Percentiles rank a stretch among this genome's conserved stretches.
Evolutionary conservation across 257 asterid genomes (phyloP).

Genomic region (Gentiana straminea): DNA sequence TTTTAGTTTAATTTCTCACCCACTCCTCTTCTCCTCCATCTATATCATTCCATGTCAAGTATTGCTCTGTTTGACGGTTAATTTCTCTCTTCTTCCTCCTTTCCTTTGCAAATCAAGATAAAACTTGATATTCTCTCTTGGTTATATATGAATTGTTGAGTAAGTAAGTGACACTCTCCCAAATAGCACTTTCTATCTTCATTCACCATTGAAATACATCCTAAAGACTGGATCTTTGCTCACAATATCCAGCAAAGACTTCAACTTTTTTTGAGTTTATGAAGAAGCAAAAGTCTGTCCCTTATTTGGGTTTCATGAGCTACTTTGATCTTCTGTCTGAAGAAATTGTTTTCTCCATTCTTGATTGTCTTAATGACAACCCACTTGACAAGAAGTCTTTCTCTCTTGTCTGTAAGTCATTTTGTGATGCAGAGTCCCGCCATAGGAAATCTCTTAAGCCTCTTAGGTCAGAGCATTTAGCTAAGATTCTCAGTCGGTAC

Average conservation of each 20-base stretch:
- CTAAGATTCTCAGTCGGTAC: constrained; percentile 38
- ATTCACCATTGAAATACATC: not conserved
- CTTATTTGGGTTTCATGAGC: constrained; percentile 19
- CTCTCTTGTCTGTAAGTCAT: constrained; percentile 66
- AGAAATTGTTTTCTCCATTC: constrained; percentile 53
- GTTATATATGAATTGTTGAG: too few species aligned
- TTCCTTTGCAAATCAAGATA: not conserved
- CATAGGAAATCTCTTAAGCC: constrained; percentile 62
- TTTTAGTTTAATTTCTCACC: not conserved
- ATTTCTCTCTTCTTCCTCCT: constrained; percentile 7
- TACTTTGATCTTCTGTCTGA: constrained; percentile 64
- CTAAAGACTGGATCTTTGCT: constrained; percentile 18
- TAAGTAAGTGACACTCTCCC: not conserved
- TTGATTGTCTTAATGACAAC: constrained; percentile 55
- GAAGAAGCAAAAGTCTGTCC: constrained; percentile 46
- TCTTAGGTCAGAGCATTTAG: constrained; percentile 44
- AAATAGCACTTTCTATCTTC: not conserved
- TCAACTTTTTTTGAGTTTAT: constrained; percentile 24
- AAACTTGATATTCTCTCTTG: not conserved
- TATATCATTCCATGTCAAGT: too few species aligned
- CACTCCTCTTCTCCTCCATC: not conserved
- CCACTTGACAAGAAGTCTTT: constrained; percentile 69
- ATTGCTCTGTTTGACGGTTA: constrained; percentile 24
- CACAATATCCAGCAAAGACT: not conserved
- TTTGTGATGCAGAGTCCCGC: constrained; percentile 49